Evolutionary conservation across 1,284 basidiomycete species (phyloP).

Genomic region (Abortiporus biennis): DNA sequence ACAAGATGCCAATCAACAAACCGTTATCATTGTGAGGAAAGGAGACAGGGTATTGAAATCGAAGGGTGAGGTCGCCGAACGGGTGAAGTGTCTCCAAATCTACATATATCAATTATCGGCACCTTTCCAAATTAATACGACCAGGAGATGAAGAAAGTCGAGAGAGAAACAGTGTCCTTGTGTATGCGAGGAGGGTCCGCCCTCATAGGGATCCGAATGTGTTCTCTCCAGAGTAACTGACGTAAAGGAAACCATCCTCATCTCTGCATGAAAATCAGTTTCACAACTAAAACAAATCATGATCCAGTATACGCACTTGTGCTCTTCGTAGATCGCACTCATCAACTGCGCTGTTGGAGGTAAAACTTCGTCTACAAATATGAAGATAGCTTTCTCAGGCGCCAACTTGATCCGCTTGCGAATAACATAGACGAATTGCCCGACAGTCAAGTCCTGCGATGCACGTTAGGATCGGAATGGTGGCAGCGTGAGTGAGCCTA

Average conservation of each 20-base stretch:
- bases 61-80: background rate
- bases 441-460: constrained; percentile 89
- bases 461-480: constrained; percentile 9
- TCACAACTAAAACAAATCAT: constrained; percentile 4
- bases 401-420: constrained; percentile 99
- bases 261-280: constrained; percentile 50
- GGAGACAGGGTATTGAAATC: background rate
- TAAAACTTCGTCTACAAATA: constrained; percentile 97
- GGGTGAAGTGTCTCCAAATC: background rate
- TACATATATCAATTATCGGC: background rate
- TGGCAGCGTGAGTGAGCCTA: constrained; percentile 32
- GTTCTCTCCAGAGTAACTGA: constrained; percentile 96
- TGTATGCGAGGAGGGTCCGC: constrained; percentile 5
- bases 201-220: constrained; percentile 65
- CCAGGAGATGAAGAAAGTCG: constrained; percentile 6
- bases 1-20: constrained; percentile 6
- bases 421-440: constrained; percentile 99
- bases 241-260: constrained; percentile 94
- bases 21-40: no score
- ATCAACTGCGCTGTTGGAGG: constrained; percentile 98
- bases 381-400: constrained; percentile 99
- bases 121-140: constrained; percentile 4
- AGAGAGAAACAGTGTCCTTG: constrained; percentile 5
- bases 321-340: constrained; percentile 99
- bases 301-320: constrained; percentile 67